Percentiles rank a stretch among this genome's conserved stretches.
These are phyloP conservation scores for Fusarium algeriense DNA, from an alignment of 2,329 filamentous ascomycete species.

Conservation along the genomic window DNA sequence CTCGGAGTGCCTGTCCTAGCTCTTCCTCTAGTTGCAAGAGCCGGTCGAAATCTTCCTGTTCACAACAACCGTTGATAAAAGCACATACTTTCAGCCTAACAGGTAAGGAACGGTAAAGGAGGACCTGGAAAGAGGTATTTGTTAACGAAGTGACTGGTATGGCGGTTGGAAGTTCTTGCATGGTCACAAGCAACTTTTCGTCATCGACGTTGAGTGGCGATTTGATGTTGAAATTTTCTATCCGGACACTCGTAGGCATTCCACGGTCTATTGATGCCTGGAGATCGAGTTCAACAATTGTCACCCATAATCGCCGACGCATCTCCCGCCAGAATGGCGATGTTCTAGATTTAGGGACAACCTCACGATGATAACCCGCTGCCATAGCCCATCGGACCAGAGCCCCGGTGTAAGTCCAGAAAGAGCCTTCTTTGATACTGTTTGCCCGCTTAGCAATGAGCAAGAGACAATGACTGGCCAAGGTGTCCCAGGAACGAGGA, in stretches of 20 bases:
- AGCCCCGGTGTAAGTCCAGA: rapidly evolving
- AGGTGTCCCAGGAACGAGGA: not conserved
- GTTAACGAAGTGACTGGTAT: not conserved
- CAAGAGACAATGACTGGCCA: not conserved
- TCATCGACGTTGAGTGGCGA: not conserved
- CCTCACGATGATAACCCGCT: not conserved
- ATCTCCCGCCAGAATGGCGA: not conserved
- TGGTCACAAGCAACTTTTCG: not conserved
- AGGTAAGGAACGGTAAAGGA: not conserved
- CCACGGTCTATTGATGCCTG: not conserved
- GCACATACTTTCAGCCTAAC: not conserved
- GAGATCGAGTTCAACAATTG: not conserved
- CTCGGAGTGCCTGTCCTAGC: not conserved
- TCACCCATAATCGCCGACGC: not conserved
- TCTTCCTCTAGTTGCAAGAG: not conserved
- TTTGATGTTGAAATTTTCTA: not conserved
- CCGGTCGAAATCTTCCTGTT: not conserved
- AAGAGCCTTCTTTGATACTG: not conserved
- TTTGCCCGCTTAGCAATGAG: not conserved
- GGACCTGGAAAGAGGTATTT: not conserved
- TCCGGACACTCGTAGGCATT: not conserved
- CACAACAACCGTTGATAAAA: not conserved
- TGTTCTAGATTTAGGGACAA: rapidly evolving
- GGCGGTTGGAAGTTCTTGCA: rapidly evolving
- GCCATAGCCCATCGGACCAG: not conserved